Conservation (phyloP, 306 rosid genomes). For the Chamaecrista fasciculata region DNA sequence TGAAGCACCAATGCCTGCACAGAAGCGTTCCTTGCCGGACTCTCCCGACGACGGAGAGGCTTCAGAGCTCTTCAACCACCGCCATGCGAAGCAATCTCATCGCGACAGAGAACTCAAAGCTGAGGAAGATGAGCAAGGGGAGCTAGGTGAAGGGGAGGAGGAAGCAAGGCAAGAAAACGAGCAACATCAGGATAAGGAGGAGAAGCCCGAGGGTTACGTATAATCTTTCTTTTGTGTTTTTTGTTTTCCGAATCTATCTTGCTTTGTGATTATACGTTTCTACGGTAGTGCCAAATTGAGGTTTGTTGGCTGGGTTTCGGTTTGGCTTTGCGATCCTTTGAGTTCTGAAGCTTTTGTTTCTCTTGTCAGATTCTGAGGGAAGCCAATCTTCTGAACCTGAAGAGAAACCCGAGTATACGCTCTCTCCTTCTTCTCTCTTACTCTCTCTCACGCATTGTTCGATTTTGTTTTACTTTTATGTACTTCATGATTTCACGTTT, state of each 20-base stretch:
- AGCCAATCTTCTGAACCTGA: conserved; percentile 61
- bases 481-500: conserved; percentile 32
- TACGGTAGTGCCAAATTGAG: conserved; percentile 13
- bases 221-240: conserved; percentile 7
- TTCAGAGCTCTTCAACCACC: conserved; percentile 29
- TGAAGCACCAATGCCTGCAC: conserved; percentile 78
- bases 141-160: conserved; percentile 14
- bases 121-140: conserved; percentile 16
- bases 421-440: conserved; percentile 31
- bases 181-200: conserved; percentile 31
- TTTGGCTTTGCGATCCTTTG: conserved; percentile 28
- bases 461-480: conserved; percentile 3
- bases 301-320: conserved; percentile 38
- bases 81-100: conserved; percentile 55
- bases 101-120: conserved; percentile 32
- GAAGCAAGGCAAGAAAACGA: conserved; percentile 29
- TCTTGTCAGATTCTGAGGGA: conserved; percentile 72
- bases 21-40: conserved; percentile 70
- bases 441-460: conserved; percentile 35
- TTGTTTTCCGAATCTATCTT: conserved; percentile 1
- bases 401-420: conserved; percentile 64
- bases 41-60: conserved; percentile 48
- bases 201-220: conserved; percentile 55
- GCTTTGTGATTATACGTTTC: background rate
- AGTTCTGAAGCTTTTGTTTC: conserved; percentile 37